phyloP scores from a whole-genome alignment of 1,284 basidiomycete genomes.

The Neonothopanus nambi region DNA sequence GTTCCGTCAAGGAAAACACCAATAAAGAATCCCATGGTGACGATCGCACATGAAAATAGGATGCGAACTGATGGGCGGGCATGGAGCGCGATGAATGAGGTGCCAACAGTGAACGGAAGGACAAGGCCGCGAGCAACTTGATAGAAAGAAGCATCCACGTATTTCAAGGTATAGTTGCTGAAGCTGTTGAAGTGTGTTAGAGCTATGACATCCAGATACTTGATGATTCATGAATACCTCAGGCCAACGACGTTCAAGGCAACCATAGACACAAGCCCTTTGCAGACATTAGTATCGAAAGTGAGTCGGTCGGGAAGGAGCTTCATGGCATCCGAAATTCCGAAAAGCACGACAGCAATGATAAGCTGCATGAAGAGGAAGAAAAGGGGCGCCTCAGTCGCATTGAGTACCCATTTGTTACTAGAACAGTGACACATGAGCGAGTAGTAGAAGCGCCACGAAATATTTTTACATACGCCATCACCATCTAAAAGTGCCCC shows the following conservation, averaged over 20 bases:
- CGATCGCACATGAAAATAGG: constrained; percentile 68
- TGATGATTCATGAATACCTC: constrained; percentile 46
- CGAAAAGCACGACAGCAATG: constrained; percentile 78
- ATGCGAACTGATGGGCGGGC: constrained; percentile 73
- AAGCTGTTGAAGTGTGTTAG: constrained; percentile 47
- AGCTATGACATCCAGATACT: neutral
- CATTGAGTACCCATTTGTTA: constrained; percentile 80
- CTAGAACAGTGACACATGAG: constrained; percentile 36
- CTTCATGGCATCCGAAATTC: constrained; percentile 59
- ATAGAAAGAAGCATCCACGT: constrained; percentile 90
- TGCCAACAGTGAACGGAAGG: constrained; percentile 82
- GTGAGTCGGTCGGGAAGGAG: constrained; percentile 61
- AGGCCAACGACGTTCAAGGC: constrained; percentile 77
- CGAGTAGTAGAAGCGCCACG: neutral
- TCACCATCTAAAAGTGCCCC: constrained; percentile 61
- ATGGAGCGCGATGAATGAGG: constrained; percentile 72
- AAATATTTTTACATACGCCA: constrained; percentile 57
- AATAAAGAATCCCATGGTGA: constrained; percentile 83
- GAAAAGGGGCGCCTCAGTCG: constrained; percentile 73
- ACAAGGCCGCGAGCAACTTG: constrained; percentile 87
- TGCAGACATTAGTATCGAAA: constrained; percentile 62
- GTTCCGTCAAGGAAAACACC: constrained; percentile 81
- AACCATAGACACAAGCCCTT: constrained; percentile 74
- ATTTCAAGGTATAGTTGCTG: constrained; percentile 89
- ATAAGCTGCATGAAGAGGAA: constrained; percentile 81